A percentile compares a stretch with the other conserved stretches of the same genome.
Evolutionary conservation across 345 rosid genomes (phyloP).

Genomic region (Litchi chinensis): DNA sequence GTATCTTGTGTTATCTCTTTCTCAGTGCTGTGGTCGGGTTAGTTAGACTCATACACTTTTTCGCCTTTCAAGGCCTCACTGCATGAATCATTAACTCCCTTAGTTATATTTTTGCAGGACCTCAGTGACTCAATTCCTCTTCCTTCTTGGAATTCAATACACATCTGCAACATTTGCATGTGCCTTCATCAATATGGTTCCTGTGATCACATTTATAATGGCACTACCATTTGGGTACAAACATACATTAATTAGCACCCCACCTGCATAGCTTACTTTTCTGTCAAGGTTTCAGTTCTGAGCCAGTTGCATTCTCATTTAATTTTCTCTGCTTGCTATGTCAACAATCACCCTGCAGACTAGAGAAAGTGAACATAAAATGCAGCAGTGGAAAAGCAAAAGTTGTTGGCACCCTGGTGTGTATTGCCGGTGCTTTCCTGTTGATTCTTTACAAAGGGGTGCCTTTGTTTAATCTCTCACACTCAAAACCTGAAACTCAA

Average conservation of each 20-base stretch:
- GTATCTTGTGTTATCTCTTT: slow-evolving; percentile 53
- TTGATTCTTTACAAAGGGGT: slow-evolving; percentile 48
- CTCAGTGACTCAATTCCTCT: slow-evolving; percentile 59
- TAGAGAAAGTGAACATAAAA: slow-evolving; percentile 46
- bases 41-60: slow-evolving; percentile 21
- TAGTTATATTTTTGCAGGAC: slow-evolving; percentile 37
- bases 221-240: slow-evolving; percentile 62
- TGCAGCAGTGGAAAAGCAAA: slow-evolving; percentile 47
- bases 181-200: slow-evolving; percentile 68
- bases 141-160: slow-evolving; percentile 62
- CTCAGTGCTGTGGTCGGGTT: slow-evolving; percentile 64
- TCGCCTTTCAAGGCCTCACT: not conserved
- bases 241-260: not conserved
- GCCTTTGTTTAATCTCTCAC: slow-evolving; percentile 40
- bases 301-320: not conserved
- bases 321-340: not conserved
- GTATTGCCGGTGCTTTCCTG: slow-evolving; percentile 47
- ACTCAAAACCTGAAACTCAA: slow-evolving; percentile 9
- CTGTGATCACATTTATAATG: slow-evolving; percentile 61
- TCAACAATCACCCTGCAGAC: slow-evolving; percentile 34
- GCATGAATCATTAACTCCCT: not conserved
- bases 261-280: not conserved
- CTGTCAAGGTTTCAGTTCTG: not conserved
- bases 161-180: slow-evolving; percentile 71
- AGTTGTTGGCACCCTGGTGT: slow-evolving; percentile 42